Percentiles rank a stretch among this genome's conserved stretches.
Evolutionary conservation across 805 yeast species (phyloP).

Genomic region (Vanderwaltozyma tropicalis): DNA sequence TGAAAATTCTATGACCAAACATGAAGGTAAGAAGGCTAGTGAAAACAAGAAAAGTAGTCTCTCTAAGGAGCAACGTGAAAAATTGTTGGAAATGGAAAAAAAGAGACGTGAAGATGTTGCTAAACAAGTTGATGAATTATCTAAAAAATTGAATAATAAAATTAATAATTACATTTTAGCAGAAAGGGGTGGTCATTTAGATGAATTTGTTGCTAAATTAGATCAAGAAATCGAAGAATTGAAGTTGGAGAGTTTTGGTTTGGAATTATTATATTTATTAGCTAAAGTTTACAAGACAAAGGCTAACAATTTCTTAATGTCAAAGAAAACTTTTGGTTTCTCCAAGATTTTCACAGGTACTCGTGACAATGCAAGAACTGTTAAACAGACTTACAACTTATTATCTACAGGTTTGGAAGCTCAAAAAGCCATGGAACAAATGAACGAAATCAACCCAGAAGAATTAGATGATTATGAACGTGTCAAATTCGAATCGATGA

Average conservation of each 20-base stretch:
- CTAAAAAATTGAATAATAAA: conserved; percentile 37
- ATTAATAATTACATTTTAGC: conserved; percentile 38
- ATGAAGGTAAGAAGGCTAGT: conserved; percentile 29
- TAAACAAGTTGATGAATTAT: conserved; percentile 41
- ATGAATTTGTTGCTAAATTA: conserved; percentile 41
- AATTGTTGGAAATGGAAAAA: conserved; percentile 39
- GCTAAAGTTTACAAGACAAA: conserved; percentile 71
- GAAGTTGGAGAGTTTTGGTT: conserved; percentile 91
- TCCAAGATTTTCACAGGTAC: conserved; percentile 73
- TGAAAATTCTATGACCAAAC: conserved; percentile 17
- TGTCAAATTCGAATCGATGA: conserved; percentile 68
- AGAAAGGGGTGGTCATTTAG: conserved; percentile 37
- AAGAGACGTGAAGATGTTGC: conserved; percentile 43
- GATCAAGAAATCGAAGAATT: conserved; percentile 61
- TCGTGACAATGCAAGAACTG: conserved; percentile 73
- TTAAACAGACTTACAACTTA: conserved; percentile 75
- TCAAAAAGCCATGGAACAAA: conserved; percentile 63
- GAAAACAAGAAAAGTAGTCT: conserved; percentile 20
- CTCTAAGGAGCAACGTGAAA: conserved; percentile 38
- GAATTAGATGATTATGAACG: conserved; percentile 48
- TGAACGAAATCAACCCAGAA: conserved; percentile 57
- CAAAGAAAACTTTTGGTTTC: conserved; percentile 77
- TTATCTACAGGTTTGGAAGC: conserved; percentile 83
- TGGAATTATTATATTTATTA: conserved; percentile 73
- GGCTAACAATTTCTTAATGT: conserved; percentile 60